These are phyloP conservation scores for Globisporangium radiosum DNA, from an alignment of 352 stramenopile genomes.

Conservation along the genomic window DNA sequence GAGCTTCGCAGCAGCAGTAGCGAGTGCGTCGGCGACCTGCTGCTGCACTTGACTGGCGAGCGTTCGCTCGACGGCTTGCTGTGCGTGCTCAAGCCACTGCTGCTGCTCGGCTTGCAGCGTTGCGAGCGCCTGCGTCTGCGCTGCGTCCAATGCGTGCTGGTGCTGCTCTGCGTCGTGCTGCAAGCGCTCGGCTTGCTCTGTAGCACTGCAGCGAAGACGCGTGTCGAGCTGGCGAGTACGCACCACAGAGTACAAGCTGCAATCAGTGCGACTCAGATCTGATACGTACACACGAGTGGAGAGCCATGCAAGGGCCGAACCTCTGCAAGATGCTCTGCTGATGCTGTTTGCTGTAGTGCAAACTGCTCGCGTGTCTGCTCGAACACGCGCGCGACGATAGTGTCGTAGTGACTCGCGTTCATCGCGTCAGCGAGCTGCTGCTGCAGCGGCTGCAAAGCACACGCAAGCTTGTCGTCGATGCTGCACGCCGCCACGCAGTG, in stretches of 20 bases:
- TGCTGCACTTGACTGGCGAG: not conserved
- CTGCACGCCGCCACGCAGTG: not conserved
- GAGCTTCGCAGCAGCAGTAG: not conserved
- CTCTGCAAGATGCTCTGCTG: not conserved
- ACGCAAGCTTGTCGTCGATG: not conserved
- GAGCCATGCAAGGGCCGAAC: not conserved
- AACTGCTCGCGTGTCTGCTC: not conserved
- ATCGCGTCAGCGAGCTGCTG: not conserved
- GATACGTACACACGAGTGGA: no score
- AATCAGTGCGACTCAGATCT: no score
- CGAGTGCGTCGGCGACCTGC: not conserved
- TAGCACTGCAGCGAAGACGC: not conserved
- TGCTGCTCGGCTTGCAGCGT: not conserved
- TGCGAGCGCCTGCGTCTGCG: not conserved
- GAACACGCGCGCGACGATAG: not conserved
- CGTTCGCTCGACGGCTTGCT: not conserved
- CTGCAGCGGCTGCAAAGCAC: not conserved
- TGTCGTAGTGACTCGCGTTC: not conserved
- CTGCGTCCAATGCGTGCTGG: not conserved
- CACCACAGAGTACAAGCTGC: no score
- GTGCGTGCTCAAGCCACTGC: not conserved
- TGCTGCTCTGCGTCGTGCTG: not conserved
- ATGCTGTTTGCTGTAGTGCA: not conserved
- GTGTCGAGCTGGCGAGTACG: not conserved
- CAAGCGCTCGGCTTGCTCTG: not conserved